phyloP scores from a whole-genome alignment of 2,329 filamentous ascomycete species.

The Fusarium sp. region DNA sequence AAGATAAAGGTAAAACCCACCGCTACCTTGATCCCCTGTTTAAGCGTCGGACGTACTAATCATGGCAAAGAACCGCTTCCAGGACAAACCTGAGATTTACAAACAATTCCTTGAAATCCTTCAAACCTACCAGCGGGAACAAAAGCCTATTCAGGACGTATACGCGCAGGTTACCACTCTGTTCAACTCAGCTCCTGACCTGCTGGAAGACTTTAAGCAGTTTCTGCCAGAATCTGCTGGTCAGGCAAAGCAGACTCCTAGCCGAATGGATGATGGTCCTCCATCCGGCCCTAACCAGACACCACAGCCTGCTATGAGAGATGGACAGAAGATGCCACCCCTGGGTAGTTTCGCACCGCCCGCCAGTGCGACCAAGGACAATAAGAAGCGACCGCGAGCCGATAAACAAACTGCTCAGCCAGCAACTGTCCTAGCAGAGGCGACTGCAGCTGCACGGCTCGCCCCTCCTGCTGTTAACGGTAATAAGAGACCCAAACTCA shows the following conservation, averaged over 20 bases:
- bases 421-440: slow-evolving; percentile 59
- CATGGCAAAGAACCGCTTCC: slow-evolving; percentile 84
- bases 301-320: slow-evolving; percentile 65
- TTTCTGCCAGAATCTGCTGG: slow-evolving; percentile 89
- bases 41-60: slow-evolving; percentile 37
- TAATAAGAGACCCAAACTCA: slow-evolving; percentile 79
- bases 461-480: slow-evolving; percentile 53
- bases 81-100: slow-evolving; percentile 97
- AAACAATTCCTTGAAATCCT: slow-evolving; percentile 99
- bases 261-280: slow-evolving; percentile 68
- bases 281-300: slow-evolving; percentile 63
- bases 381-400: slow-evolving; percentile 83
- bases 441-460: slow-evolving; percentile 54
- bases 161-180: slow-evolving; percentile 96
- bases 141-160: slow-evolving; percentile 98
- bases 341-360: slow-evolving; percentile 93
- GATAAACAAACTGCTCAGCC: slow-evolving; percentile 67
- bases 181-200: slow-evolving; percentile 92
- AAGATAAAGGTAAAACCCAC: slow-evolving; percentile 88
- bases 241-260: slow-evolving; percentile 63
- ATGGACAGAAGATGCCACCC: slow-evolving; percentile 86
- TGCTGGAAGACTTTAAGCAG: slow-evolving; percentile 98
- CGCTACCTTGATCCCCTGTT: background rate
- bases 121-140: slow-evolving; percentile 97
- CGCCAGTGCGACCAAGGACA: slow-evolving; percentile 85